Percentiles rank a stretch among this genome's conserved stretches.
Conservation (phyloP, 1,139 yeast genomes). For the Pichia sp. region DNA sequence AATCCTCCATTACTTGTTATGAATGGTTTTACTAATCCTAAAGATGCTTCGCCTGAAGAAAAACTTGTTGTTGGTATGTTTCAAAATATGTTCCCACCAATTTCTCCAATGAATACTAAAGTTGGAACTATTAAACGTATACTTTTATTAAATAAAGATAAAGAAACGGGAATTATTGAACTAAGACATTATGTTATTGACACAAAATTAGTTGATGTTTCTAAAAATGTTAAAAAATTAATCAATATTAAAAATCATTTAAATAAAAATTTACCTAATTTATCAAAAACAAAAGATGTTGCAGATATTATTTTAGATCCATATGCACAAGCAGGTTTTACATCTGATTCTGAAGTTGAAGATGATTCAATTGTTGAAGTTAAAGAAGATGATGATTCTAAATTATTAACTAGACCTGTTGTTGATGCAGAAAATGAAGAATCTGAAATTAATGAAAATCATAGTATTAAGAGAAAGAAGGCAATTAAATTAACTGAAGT, state of each 20-base stretch:
- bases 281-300: slow-evolving; percentile 63
- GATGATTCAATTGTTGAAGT: slow-evolving; percentile 85
- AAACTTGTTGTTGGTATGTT: slow-evolving; percentile 82
- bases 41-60: slow-evolving; percentile 59
- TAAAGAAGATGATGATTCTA: slow-evolving; percentile 34
- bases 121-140: slow-evolving; percentile 77
- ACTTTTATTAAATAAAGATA: slow-evolving; percentile 69
- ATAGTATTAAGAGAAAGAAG: slow-evolving; percentile 50
- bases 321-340: slow-evolving; percentile 65
- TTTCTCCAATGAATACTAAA: slow-evolving; percentile 72
- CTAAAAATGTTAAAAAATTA: slow-evolving; percentile 71
- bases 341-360: slow-evolving; percentile 91
- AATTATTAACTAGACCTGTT: slow-evolving; percentile 12
- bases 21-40: slow-evolving; percentile 70
- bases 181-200: slow-evolving; percentile 87
- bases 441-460: slow-evolving; percentile 22
- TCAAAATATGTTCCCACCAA: slow-evolving; percentile 94
- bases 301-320: slow-evolving; percentile 83
- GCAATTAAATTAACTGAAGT: slow-evolving; percentile 90
- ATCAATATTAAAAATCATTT: slow-evolving; percentile 57
- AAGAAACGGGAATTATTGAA: slow-evolving; percentile 66
- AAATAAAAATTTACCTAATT: slow-evolving; percentile 69
- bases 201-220: slow-evolving; percentile 80
- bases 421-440: slow-evolving; percentile 24
- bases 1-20: slow-evolving; percentile 87